Conservation (phyloP, 805 yeast genomes). For the Metschnikowia colocasiae region DNA sequence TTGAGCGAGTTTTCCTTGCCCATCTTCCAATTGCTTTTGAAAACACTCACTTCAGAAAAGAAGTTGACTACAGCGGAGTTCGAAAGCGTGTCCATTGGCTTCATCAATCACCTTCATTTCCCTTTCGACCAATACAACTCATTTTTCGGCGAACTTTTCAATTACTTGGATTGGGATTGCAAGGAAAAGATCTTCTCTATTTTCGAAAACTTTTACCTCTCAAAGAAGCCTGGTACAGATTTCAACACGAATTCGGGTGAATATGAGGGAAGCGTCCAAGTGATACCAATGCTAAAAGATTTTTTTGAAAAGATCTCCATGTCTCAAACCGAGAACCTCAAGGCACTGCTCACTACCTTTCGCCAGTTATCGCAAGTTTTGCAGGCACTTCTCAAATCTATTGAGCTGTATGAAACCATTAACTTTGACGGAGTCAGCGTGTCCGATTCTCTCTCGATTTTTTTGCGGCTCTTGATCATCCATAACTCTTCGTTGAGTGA, state of each 20-base stretch:
- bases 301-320: conserved; percentile 47
- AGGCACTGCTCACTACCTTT: conserved; percentile 22
- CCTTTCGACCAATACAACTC: conserved; percentile 30
- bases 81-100: conserved; percentile 11
- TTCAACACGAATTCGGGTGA: neutral
- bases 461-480: conserved; percentile 53
- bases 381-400: conserved; percentile 19
- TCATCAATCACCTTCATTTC: conserved; percentile 20
- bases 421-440: conserved; percentile 10
- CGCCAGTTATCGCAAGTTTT: conserved; percentile 22
- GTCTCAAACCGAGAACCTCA: conserved; percentile 23
- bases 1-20: conserved; percentile 40
- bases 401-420: conserved; percentile 9
- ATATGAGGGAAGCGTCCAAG: conserved; percentile 13
- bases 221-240: neutral
- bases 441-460: conserved; percentile 40
- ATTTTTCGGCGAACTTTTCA: conserved; percentile 40
- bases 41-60: conserved; percentile 22
- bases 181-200: conserved; percentile 25
- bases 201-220: conserved; percentile 29
- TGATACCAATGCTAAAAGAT: conserved; percentile 40
- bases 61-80: conserved; percentile 7
- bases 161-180: conserved; percentile 28
- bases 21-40: conserved; percentile 38
- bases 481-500: conserved; percentile 49